Evolutionary conservation across 768 basidiomycete genomes (phyloP), one percentile per base, ranked within the genome.

Genomic region (Rhizopogon rudus): DNA sequence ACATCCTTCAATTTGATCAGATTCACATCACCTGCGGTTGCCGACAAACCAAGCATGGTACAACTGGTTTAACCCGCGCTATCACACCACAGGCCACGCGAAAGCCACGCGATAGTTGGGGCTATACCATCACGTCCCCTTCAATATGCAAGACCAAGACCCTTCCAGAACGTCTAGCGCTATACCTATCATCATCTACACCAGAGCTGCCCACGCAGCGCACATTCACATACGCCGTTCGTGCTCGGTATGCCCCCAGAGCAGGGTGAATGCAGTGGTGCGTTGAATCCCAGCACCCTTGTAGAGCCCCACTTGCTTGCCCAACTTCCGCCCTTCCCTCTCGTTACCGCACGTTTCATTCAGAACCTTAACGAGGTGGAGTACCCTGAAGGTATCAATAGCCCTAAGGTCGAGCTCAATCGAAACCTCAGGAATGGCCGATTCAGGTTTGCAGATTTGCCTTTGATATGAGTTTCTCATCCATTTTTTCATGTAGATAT

Each of bases 321-420:
- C 25, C 25, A 25, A 25, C 25, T 25, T 25, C 68, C 67, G 14
- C 66, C 63, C 16, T 87, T 84, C 48, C 84, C 87, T 0, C 75
- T 98, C 42, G 83, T 85, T 12, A 87, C 91, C 8, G 96, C 96
- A 39, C 83, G 86, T 51, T 81, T 84, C 59, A 96, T 99, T 60
- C 85, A 88, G 49, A 88, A 96, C 69, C 81, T 98, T 46, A 77
- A 77, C 35, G 74, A 81, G 45, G 79, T 97, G 43, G 72, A 80
- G 22, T 98, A 98, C 67, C 93, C 95, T 7, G 86, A 87, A 53
- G 85, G 88, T 44, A 81, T 93, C 67, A 78, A 77, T 67, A 90
- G 93, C 53, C 96, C 96, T 2, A 81, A 80, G 60, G 73, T 86
- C 6, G 93, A 92, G 61, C 86, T 98, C 61, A 98, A 97, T 71